A percentile compares a stretch with the other conserved stretches of the same genome.
Evolutionary conservation across 306 rosid species (phyloP).

Genomic region (Vicia sativa): DNA sequence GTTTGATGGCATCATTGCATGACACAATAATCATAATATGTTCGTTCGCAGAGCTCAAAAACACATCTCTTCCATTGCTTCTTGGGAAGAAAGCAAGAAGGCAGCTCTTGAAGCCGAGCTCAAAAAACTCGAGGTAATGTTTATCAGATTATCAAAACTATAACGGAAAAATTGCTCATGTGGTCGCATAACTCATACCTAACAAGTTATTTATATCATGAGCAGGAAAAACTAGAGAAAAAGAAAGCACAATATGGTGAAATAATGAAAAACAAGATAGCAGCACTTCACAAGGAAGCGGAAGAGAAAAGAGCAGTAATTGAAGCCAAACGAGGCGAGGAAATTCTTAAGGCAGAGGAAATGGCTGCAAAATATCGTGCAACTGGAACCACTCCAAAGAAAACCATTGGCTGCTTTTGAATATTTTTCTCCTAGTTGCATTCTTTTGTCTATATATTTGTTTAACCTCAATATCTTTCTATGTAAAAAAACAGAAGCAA

Average conservation of each 20-base stretch:
- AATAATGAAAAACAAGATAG: constrained; percentile 65
- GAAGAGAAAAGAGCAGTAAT: constrained; percentile 78
- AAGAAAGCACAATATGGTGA: constrained; percentile 73
- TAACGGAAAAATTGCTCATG: too few relatives aligned
- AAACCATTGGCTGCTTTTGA: constrained; percentile 67
- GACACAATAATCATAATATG: constrained; percentile 1
- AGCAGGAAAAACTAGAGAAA: constrained; percentile 82
- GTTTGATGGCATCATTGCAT: background rate
- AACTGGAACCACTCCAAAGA: constrained; percentile 67
- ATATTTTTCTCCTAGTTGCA: constrained; percentile 12
- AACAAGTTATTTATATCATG: background rate
- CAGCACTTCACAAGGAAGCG: constrained; percentile 68
- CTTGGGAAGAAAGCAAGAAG: constrained; percentile 78
- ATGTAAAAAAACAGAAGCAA: background rate
- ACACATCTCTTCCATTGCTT: constrained; percentile 49
- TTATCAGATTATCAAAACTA: background rate
- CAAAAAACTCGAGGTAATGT: constrained; percentile 63
- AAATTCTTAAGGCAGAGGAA: constrained; percentile 68
- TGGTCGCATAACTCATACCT: too few relatives aligned
- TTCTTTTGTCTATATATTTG: constrained; percentile 32
- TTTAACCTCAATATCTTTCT: constrained; percentile 3
- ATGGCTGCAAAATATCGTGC: constrained; percentile 74
- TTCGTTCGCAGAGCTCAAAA: constrained; percentile 70
- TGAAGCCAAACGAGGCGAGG: constrained; percentile 69
- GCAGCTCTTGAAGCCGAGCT: constrained; percentile 70